Evolutionary conservation across 805 yeast genomes (phyloP).

Genomic region (Candida pseudoglaebosa): DNA sequence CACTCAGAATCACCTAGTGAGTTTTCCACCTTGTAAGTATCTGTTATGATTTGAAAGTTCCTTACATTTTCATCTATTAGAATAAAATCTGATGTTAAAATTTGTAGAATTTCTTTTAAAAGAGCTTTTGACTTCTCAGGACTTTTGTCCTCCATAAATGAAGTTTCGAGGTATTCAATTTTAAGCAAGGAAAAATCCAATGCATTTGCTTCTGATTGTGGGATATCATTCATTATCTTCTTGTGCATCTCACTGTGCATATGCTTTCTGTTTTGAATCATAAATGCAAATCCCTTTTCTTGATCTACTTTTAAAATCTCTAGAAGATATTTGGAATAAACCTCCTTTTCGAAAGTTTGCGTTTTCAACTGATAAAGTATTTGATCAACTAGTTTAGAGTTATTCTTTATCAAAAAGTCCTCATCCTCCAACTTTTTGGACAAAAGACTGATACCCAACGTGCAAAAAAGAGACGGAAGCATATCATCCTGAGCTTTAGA

Average conservation of each 20-base stretch:
- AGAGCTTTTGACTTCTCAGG: conserved; percentile 20
- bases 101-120: conserved; percentile 19
- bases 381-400: conserved; percentile 5
- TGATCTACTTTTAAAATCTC: conserved; percentile 28
- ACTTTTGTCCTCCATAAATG: conserved; percentile 17
- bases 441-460: conserved; percentile 3
- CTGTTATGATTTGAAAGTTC: conserved; percentile 23
- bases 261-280: conserved; percentile 24
- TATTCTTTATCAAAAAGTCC: conserved; percentile 1
- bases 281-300: conserved; percentile 25
- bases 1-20: conserved; percentile 23
- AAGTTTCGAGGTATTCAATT: conserved; percentile 32
- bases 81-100: conserved; percentile 11
- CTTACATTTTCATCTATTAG: conserved; percentile 15
- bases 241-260: conserved; percentile 24
- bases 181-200: conserved; percentile 25
- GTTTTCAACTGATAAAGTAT: conserved; percentile 13
- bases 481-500: not conserved
- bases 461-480: conserved; percentile 7
- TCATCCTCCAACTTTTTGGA: conserved; percentile 1
- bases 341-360: conserved; percentile 7
- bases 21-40: conserved; percentile 28
- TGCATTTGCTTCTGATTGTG: conserved; percentile 17
- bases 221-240: conserved; percentile 27
- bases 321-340: conserved; percentile 28